Evolutionary conservation across 139 green algal species (phyloP), one percentile per base, ranked within the genome.

Genomic region (Axilococcus clingmanii): DNA sequence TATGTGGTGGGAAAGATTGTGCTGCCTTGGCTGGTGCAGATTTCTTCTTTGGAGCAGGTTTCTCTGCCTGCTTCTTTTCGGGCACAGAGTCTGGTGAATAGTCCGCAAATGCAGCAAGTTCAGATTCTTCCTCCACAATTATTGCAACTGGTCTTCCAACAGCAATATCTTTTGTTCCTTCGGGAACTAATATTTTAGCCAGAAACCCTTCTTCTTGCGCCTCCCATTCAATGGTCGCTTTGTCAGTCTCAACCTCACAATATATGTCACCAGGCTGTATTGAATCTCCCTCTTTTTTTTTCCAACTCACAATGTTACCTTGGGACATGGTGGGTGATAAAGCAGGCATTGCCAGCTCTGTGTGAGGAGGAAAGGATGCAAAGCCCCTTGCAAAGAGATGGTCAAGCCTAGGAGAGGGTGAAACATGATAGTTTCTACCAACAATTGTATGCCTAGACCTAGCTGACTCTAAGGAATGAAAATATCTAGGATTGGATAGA

Each of bases 231-330:
- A 96, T 89, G n/a, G 81, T 94, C 28, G 88, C 85, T 77, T 97
- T 96, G 69, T 96, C 90, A 3, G 92, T 99, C 72, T 97, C 92
- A 20, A 99, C 79, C 53, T 95, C 89, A 33, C 72, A 85, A 30
- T 94, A 74, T 36, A 96, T 63, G 48, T 98, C 90, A 4, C 88
- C 91, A 3, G 82, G 54, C 19, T 55, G 58, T 2, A 95, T 52
- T 33, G 61, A 31, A 47, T 94, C 81, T 3, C 89, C 70, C 49
- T 87, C 89, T 53, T 89, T 84, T 52, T 94, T 95, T 33, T 80
- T 80, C 91, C 91, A 98, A 12, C 71, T 48, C 32, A 85, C 59
- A 41, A 98, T 91, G 68, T 93, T 96, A 33, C 91, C 91, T 41
- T 71, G 51, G 30, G 60, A 84, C 89, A 97, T 97, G 23, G 89